Evolutionary conservation across 139 green algal species (phyloP).

Genomic region (Micractinium sp.): DNA sequence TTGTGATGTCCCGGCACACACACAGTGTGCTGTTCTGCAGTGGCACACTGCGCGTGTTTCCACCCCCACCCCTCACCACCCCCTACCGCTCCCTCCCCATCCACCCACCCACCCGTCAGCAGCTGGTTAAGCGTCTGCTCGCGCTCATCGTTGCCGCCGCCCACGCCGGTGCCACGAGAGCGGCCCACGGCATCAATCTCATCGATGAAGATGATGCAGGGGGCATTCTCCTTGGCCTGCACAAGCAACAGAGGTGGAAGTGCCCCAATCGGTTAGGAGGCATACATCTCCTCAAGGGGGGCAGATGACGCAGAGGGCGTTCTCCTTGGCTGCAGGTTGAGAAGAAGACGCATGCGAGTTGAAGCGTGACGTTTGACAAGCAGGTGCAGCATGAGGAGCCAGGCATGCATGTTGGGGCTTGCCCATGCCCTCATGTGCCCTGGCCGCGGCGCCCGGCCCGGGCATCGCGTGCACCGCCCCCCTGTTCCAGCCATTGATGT

Average conservation of each 20-base stretch:
- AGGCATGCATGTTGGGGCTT: too few relatives aligned
- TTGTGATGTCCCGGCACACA: too few relatives aligned
- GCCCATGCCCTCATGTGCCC: too few relatives aligned
- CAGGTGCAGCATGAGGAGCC: too few relatives aligned
- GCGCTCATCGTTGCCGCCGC: slow-evolving; percentile 98
- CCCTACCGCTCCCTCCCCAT: too few relatives aligned
- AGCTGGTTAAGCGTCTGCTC: slow-evolving; percentile 99
- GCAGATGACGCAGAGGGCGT: slow-evolving; percentile 57
- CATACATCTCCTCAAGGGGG: slow-evolving; percentile 65
- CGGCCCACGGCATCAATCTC: slow-evolving; percentile 99
- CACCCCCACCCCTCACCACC: neutral
- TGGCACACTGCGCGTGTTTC: too few relatives aligned
- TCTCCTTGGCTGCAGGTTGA: too few relatives aligned
- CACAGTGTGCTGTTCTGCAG: too few relatives aligned
- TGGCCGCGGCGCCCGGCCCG: too few relatives aligned
- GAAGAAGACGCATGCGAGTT: neutral
- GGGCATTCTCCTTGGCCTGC: slow-evolving; percentile 90
- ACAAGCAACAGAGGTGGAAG: neutral
- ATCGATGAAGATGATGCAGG: slow-evolving; percentile 99
- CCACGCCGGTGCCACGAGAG: slow-evolving; percentile 55
- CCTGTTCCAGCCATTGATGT: neutral
- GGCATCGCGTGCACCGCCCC: too few relatives aligned
- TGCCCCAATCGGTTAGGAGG: slow-evolving; percentile 2
- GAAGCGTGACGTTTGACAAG: too few relatives aligned
- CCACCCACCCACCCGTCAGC: slow-evolving; percentile 66